Base-by-base conservation (phyloP, 2,329 filamentous ascomycete species). In the Cladorrhinum sp. region DNA sequence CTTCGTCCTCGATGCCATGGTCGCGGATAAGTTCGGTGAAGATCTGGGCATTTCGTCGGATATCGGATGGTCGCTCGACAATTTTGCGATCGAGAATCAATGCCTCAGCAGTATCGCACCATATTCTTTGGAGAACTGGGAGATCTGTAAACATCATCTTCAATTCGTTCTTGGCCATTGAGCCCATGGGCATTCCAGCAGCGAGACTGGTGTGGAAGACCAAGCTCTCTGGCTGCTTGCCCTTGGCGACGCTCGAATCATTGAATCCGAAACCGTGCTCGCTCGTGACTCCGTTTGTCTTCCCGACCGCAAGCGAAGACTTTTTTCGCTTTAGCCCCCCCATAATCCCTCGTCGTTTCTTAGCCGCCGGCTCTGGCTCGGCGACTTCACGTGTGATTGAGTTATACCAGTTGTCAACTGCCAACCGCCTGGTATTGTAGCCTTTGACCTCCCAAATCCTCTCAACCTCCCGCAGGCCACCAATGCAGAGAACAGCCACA, bases 391-490 rank as follows among this genome's bases (percentile, higher is more conserved):
- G 80, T 1, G 77, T 76, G 8, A 88, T 72, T 18, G 75, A 77
- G 46, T 78, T 77, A 69, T 82, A 86, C 85, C 85, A 88, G 4
- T 69, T 74, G 67, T 88, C 86, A 16, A 88, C 85, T 1, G 82
- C 81, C 20, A 77, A 77, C 60, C 85, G 79, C 30, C 86, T 78
- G 56, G 76, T 77, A 68, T 86, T 88, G 72, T 88, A 88, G 1
- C 85, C 84, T 67, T 86, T 86, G 42, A 86, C 84, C 68, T 87
- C 84, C 86, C 86, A 88, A 36, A 88, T 79, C 50, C 81, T 77
- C 66, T 87, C 83, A 1, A 87, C 84, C 68, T 88, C 83, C 8
- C 85, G 79, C 59, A 88, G 73, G 1, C 86, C 86, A 33, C 86
- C 86, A 10, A 88, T 74, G 49, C 81, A 83, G 9, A 88, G 68